Evolutionary conservation across 2,329 filamentous ascomycete species (phyloP).

Genomic region (Fusarium oxysporum): DNA sequence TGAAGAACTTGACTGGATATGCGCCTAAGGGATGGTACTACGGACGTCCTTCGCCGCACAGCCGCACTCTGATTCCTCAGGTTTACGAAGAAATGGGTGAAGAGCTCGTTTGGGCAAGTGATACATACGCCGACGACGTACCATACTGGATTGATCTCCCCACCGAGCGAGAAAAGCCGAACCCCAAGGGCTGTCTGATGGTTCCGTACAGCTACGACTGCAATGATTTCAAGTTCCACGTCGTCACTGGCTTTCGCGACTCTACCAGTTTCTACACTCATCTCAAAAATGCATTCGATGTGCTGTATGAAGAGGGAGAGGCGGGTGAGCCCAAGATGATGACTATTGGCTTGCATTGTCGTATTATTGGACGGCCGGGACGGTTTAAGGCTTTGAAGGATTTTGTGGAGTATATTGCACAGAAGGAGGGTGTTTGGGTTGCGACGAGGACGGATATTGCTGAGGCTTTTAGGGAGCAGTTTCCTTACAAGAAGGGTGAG

Average conservation of each 20-base stretch:
- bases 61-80: background rate
- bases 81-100: constrained; percentile 11
- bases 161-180: background rate
- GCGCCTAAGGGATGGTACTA: constrained; percentile 5
- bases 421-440: constrained; percentile 7
- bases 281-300: constrained; percentile 5
- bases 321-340: constrained; percentile 1
- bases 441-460: constrained; percentile 3
- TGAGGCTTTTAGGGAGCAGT: background rate
- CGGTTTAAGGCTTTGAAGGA: constrained; percentile 6
- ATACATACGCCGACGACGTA: constrained; percentile 11
- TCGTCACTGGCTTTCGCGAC: background rate
- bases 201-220: constrained; percentile 17
- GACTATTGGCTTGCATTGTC: constrained; percentile 6
- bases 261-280: background rate
- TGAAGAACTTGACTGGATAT: constrained; percentile 5
- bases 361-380: constrained; percentile 1
- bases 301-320: background rate
- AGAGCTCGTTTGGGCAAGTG: background rate
- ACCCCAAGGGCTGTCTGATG: constrained; percentile 1
- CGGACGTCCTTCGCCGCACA: background rate
- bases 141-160: constrained; percentile 12
- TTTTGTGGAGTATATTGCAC: constrained; percentile 6
- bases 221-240: constrained; percentile 13
- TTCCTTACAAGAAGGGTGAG: background rate